Evolutionary conservation across 1,139 yeast genomes (phyloP).

Genomic region (Taphrina confusa): DNA sequence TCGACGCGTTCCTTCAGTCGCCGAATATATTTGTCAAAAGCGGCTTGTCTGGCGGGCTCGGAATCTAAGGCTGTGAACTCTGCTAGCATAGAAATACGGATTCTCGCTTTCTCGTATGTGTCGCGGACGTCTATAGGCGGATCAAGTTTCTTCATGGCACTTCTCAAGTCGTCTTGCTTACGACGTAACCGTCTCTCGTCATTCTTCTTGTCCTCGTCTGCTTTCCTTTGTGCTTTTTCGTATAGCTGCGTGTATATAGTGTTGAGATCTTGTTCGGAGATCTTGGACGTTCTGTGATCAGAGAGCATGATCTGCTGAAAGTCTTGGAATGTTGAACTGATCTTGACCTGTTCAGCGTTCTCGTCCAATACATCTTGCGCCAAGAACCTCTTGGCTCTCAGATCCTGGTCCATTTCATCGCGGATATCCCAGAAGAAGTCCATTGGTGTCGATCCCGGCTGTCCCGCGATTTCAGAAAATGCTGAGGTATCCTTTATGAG

Average conservation of each 20-base stretch:
- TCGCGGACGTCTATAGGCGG: conserved; percentile 45
- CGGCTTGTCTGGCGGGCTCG: conserved; percentile 45
- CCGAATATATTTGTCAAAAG: conserved; percentile 47
- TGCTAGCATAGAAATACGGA: conserved; percentile 44
- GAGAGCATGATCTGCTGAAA: conserved; percentile 42
- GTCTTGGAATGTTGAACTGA: conserved; percentile 41
- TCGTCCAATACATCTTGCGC: conserved; percentile 57
- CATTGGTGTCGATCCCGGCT: conserved; percentile 75
- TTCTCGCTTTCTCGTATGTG: conserved; percentile 49
- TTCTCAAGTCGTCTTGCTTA: conserved; percentile 48
- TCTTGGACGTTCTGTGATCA: conserved; percentile 40
- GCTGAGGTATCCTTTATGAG: conserved; percentile 59
- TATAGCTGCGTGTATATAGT: conserved; percentile 38
- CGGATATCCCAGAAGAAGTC: conserved; percentile 77
- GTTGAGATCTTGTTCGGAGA: conserved; percentile 38
- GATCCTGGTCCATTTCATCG: conserved; percentile 60
- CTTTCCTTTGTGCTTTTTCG: conserved; percentile 42
- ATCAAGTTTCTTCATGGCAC: conserved; percentile 47
- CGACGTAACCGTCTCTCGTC: conserved; percentile 48
- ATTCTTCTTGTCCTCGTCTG: conserved; percentile 46
- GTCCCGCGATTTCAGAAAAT: conserved; percentile 66
- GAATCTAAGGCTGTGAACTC: conserved; percentile 49
- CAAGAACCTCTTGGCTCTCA: conserved; percentile 63
- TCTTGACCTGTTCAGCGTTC: conserved; percentile 40
- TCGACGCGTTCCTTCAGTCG: conserved; percentile 43